These are phyloP conservation scores for Coniferiporia sulphurascens DNA, from an alignment of 1,284 basidiomycete genomes.

Conservation along the genomic window DNA sequence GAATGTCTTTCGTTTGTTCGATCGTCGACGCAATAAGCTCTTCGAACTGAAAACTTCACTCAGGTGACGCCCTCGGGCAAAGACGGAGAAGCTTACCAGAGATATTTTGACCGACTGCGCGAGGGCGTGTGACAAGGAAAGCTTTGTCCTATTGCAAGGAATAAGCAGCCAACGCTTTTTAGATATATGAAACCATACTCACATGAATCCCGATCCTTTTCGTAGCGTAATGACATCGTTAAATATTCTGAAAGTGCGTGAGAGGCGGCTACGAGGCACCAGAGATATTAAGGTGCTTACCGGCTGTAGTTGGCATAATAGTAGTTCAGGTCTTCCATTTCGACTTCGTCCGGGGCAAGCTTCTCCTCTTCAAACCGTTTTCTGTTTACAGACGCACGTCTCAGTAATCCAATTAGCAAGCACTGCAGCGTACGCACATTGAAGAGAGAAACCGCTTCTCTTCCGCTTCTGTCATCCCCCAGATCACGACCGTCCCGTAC, in stretches of 20 bases:
- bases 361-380: constrained; percentile 92
- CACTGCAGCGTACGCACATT: constrained; percentile 52
- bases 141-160: constrained; percentile 71
- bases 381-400: constrained; percentile 36
- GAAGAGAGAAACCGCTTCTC: constrained; percentile 87
- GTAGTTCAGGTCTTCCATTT: constrained; percentile 96
- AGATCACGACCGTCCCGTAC: constrained; percentile 92
- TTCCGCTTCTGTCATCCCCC: constrained; percentile 94
- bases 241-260: constrained; percentile 66
- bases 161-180: constrained; percentile 13
- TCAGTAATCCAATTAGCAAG: constrained; percentile 16
- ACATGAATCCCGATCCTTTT: constrained; percentile 95
- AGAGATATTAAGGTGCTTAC: constrained; percentile 38
- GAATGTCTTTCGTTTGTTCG: constrained; percentile 95
- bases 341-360: constrained; percentile 76
- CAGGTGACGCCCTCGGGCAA: background rate
- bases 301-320: constrained; percentile 96
- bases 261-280: constrained; percentile 10
- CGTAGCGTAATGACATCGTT: constrained; percentile 97
- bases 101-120: constrained; percentile 98
- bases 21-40: constrained; percentile 91
- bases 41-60: constrained; percentile 58
- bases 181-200: constrained; percentile 29
- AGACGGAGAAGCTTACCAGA: constrained; percentile 40
- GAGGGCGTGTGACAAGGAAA: constrained; percentile 91